Evolutionary conservation across 2,329 filamentous ascomycete genomes (phyloP), one percentile per base, ranked within the genome.

Genomic region (Microsporum audouinii): DNA sequence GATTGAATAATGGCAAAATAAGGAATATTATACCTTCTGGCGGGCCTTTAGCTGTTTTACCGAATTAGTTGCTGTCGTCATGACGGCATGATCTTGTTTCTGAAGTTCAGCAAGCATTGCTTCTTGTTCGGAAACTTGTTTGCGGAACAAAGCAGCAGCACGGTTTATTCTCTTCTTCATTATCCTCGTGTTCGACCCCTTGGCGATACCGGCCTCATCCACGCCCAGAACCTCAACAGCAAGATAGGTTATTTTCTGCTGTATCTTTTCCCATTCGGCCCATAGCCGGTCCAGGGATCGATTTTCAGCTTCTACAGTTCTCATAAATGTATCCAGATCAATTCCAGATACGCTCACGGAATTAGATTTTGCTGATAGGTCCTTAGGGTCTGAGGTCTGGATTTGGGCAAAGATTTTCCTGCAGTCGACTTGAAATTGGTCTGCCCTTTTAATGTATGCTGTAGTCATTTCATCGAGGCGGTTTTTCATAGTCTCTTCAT

Each of bases 211-310:
- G 4, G 55, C 36, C 6, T 12, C 23, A 8, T 53, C 36, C n/a
- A 61, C 14, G 1, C 66, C 66, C 3, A 67, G 57, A 8, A 65
- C 62, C 51, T 67, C 65, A 14, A 63, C 55, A 3, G 62, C 64
- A 29, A 69, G 51, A 36, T 61, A 63, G 34, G 60, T 17, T 45
- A 70, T 60, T 29, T 68, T 62, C 29, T 61, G 62, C 41, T 69
- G 66, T 31, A 65, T 61, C 31, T 62, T 60, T 36, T 34, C 55
- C 67, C 66, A 70, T 55, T 68, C 67, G 27, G 64, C 63, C 60
- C 64, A 66, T 31, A 63, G 56, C 2, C 49, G 31, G 3, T 65
- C 49, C 39, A 69, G 43, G 14, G 62, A 41, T 14, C 62, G 62
- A 34, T 65, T 62, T n/a, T 60, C n/a, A 12, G 31, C 41, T 23